Conservation (phyloP, 2,329 filamentous ascomycete species). For the Xylaria sp. region DNA sequence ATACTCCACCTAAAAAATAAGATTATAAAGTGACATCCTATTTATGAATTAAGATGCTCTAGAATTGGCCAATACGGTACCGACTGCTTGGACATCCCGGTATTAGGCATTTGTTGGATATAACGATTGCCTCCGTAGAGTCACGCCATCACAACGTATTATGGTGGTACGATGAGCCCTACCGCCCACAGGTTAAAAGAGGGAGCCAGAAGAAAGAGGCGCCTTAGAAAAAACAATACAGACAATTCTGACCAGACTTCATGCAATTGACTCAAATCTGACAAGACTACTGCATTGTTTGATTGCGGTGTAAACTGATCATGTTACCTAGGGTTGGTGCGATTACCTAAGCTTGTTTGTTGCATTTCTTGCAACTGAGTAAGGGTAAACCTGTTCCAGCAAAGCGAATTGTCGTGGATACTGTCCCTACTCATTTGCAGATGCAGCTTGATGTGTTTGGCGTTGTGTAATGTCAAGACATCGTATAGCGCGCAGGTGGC, state of each 20-base stretch:
- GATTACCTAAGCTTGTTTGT: neutral
- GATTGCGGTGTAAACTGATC: neutral
- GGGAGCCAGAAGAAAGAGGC: too few relatives aligned
- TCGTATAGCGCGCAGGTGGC: neutral
- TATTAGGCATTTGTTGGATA: neutral
- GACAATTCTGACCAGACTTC: too few relatives aligned
- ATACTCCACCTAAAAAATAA: neutral
- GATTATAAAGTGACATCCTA: neutral
- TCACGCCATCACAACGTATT: too few relatives aligned
- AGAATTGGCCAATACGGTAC: neutral
- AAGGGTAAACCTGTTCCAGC: neutral
- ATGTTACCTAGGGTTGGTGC: neutral
- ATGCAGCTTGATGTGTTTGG: neutral
- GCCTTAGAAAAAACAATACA: too few relatives aligned
- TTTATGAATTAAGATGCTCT: neutral
- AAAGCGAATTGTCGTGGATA: neutral
- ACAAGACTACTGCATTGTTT: neutral
- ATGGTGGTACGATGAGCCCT: too few relatives aligned
- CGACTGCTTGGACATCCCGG: conserved; percentile 1
- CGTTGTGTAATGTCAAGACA: neutral
- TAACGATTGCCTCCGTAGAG: too few relatives aligned
- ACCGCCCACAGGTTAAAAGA: too few relatives aligned
- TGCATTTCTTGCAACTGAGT: neutral
- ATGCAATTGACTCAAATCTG: too few relatives aligned
- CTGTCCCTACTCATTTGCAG: neutral